Evolutionary conservation across 2,329 filamentous ascomycete genomes (phyloP).

Genomic region (Phialemoniopsis sp.): DNA sequence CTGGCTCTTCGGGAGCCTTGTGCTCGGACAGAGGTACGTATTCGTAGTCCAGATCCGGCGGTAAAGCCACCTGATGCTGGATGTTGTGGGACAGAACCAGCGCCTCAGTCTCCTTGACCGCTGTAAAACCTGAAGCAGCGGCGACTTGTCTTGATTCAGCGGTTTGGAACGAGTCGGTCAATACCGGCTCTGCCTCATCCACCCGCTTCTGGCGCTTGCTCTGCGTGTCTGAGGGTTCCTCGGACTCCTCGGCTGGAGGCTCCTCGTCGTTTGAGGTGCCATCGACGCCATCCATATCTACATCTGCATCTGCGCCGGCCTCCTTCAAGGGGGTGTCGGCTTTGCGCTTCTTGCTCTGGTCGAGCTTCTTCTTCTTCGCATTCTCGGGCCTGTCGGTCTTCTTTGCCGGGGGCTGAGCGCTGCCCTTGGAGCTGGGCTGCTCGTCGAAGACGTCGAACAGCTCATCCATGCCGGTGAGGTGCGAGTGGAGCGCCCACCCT

Average conservation of each 20-base stretch:
- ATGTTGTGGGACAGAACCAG: constrained; percentile 95
- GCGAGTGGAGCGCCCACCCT: too few species aligned
- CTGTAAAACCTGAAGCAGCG: constrained; percentile 63
- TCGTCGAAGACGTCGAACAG: constrained; percentile 81
- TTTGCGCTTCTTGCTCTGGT: constrained; percentile 80
- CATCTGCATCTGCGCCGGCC: constrained; percentile 17
- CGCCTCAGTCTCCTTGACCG: constrained; percentile 58
- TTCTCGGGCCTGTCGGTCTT: constrained; percentile 22
- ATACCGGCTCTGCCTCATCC: constrained; percentile 68
- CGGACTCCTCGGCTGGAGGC: constrained; percentile 23
- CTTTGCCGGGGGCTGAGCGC: constrained; percentile 16
- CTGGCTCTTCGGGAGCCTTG: constrained; percentile 82
- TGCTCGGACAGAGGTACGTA: constrained; percentile 95
- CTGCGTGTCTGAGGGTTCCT: constrained; percentile 38
- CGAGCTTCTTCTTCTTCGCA: constrained; percentile 42
- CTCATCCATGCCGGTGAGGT: constrained; percentile 57
- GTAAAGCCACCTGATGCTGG: constrained; percentile 93
- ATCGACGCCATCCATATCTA: constrained; percentile 20
- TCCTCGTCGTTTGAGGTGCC: constrained; percentile 33
- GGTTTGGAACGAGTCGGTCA: constrained; percentile 93
- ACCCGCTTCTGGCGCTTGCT: constrained; percentile 62
- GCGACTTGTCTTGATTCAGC: constrained; percentile 89
- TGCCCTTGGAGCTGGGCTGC: constrained; percentile 41
- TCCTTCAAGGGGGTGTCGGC: constrained; percentile 74
- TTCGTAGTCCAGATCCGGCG: constrained; percentile 89